A percentile compares a stretch with the other conserved stretches of the same genome.
Conservation (phyloP, 2,329 filamentous ascomycete genomes). For the Pseudogymnoascus sp. region DNA sequence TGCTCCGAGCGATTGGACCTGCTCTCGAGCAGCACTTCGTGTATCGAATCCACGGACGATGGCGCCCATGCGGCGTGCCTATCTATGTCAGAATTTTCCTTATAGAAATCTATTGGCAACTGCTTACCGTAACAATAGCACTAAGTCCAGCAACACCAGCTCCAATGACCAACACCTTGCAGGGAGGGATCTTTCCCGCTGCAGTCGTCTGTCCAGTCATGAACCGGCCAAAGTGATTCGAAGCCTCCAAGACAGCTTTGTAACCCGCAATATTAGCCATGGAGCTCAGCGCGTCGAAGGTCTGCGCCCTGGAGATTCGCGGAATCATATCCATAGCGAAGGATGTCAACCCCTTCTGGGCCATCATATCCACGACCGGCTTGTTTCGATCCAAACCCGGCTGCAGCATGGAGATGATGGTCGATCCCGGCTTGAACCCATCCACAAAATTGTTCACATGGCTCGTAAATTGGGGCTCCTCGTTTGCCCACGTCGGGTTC, state of each 20-base stretch:
- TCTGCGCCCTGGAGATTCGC: constrained; percentile 79
- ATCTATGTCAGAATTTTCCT: constrained; percentile 14
- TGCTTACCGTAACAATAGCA: constrained; percentile 66
- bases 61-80: constrained; percentile 74
- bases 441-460: constrained; percentile 52
- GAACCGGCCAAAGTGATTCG: constrained; percentile 82
- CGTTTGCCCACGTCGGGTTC: constrained; percentile 15
- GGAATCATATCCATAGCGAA: constrained; percentile 95
- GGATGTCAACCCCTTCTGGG: constrained; percentile 61
- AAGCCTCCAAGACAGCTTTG: constrained; percentile 83
- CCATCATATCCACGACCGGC: constrained; percentile 64
- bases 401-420: constrained; percentile 76
- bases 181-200: constrained; percentile 81
- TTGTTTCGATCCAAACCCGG: constrained; percentile 63
- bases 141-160: constrained; percentile 83
- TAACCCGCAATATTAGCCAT: constrained; percentile 96
- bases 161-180: constrained; percentile 84
- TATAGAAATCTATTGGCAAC: not conserved
- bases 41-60: constrained; percentile 89
- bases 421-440: constrained; percentile 60
- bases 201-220: constrained; percentile 85
- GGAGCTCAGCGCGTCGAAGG: constrained; percentile 78
- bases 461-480: constrained; percentile 35
- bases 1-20: constrained; percentile 82
- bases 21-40: constrained; percentile 77